Evolutionary conservation across 805 yeast genomes (phyloP), one percentile per base, ranked within the genome.

Genomic region (Priceomyces haplophilus): DNA sequence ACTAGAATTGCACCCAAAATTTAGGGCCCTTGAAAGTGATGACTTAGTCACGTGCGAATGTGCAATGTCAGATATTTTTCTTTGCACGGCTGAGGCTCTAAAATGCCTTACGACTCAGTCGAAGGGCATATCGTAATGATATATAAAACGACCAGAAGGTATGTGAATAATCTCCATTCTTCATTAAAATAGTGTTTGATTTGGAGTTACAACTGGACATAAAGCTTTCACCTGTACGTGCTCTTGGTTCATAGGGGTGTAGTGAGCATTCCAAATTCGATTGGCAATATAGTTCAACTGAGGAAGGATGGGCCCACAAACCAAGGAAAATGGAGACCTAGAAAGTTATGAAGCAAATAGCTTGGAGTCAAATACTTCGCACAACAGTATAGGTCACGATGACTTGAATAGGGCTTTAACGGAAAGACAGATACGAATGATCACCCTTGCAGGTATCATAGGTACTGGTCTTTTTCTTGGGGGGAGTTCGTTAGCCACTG

Each of bases 381-480:
- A 18, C n/a, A 8, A 34, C 24, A n/a, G 11, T 6, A 10, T 18
- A 4, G 6, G 15, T 13, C 15, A 55, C 1, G 64, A 59, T 41
- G 41, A 52, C 27, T 51, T 59, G 24, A 53, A 53, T 24, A 51
- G 66, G 48, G 34, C 53, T 16, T 50, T 61, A 20, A 35, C 47
- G 4, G 44, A 59, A 1, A 49, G 71, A 40, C 57, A 58, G 36
- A 54, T 65, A 36, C 61, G 59, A 40, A 64, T 65, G 71, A 62
- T 64, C 41, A 56, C 67, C 18, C 56, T 65, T 34, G 69, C 68
- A 11, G 71, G 71, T 16, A 59, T 62, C 15, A 62, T 65, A 30
- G 71, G 71, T 17, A 59, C 64, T 10, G 71, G 71, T 11, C 48
- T 65, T 18, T 65, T 50, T 38, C 50, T 65, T 29, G 66, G 67